Conservation (phyloP, 2,329 filamentous ascomycete species). For the Neonectria sp. region DNA sequence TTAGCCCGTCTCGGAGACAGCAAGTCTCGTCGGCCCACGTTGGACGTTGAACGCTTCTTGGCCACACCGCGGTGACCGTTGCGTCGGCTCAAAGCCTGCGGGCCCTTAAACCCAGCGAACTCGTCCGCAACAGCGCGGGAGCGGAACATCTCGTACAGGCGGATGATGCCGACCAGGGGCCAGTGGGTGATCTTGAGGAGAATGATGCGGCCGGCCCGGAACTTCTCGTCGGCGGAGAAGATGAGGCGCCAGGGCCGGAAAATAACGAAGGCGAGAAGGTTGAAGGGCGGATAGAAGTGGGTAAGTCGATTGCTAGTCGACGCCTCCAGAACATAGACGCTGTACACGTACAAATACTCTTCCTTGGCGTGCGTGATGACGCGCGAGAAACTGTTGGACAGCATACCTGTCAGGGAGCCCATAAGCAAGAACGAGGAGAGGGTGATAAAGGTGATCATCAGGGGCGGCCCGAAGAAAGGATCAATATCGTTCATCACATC, state of each 20-base stretch:
- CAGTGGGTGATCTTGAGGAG: conserved; percentile 75
- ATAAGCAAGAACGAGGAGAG: conserved; percentile 85
- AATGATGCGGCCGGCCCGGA: conserved; percentile 74
- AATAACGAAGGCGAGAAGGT: conserved; percentile 79
- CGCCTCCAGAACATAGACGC: conserved; percentile 75
- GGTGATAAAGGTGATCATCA: conserved; percentile 82
- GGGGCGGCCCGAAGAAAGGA: conserved; percentile 70
- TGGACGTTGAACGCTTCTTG: conserved; percentile 40
- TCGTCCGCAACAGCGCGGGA: conserved; percentile 58
- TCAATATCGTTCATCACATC: conserved; percentile 75
- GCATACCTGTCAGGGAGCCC: conserved; percentile 83
- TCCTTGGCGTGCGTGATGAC: conserved; percentile 77
- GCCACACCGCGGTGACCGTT: conserved; percentile 35
- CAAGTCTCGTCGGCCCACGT: conserved; percentile 31
- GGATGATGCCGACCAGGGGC: conserved; percentile 79
- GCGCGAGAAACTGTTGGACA: conserved; percentile 81
- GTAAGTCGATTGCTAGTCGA: conserved; percentile 79
- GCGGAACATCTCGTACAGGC: conserved; percentile 73
- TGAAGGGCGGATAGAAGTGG: conserved; percentile 80
- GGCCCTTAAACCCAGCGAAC: conserved; percentile 66
- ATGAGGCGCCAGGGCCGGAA: conserved; percentile 82
- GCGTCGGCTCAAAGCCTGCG: conserved; percentile 50
- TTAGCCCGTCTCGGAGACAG: conserved; percentile 37
- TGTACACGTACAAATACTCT: conserved; percentile 85
- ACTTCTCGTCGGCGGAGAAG: conserved; percentile 72